phyloP scores from a whole-genome alignment of 23 red algal genomes.

The Gracilariopsis chorda region DNA sequence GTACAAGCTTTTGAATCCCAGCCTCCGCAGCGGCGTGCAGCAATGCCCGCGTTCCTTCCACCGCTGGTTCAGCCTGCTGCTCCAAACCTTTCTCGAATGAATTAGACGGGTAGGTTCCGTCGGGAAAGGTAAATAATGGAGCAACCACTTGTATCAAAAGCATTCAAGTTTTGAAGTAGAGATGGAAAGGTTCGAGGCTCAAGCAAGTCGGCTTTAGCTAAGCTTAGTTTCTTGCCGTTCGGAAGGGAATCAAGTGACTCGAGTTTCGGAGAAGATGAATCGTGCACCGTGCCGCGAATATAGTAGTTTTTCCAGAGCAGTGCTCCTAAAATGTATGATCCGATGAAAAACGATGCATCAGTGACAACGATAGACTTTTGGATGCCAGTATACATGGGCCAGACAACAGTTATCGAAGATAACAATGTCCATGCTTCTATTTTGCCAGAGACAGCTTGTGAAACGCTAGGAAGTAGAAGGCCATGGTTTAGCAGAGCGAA shows the following conservation, averaged over 20 bases:
- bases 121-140: not conserved
- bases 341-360: slow-evolving; percentile 9
- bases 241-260: not conserved
- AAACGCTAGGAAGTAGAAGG: too few relatives aligned
- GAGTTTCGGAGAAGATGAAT: not conserved
- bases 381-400: too few relatives aligned
- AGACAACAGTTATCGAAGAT: too few relatives aligned
- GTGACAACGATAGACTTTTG: slow-evolving; percentile 20
- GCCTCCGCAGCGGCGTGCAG: slow-evolving; percentile 11
- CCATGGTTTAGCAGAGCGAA: too few relatives aligned
- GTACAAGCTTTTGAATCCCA: slow-evolving; percentile 6
- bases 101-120: not conserved
- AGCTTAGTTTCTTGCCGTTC: not conserved
- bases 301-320: not conserved
- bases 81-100: slow-evolving; percentile 11
- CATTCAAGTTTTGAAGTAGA: not conserved
- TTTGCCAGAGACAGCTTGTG: too few relatives aligned
- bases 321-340: not conserved
- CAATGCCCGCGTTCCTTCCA: not conserved
- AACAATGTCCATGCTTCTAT: too few relatives aligned
- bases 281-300: slow-evolving; percentile 11
- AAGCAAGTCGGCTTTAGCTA: slow-evolving; percentile 16
- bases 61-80: slow-evolving; percentile 18
- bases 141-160: not conserved
- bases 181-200: slow-evolving; percentile 19